Conservation (phyloP, 2,329 filamentous ascomycete genomes). For the Colletotrichum shisoi region DNA sequence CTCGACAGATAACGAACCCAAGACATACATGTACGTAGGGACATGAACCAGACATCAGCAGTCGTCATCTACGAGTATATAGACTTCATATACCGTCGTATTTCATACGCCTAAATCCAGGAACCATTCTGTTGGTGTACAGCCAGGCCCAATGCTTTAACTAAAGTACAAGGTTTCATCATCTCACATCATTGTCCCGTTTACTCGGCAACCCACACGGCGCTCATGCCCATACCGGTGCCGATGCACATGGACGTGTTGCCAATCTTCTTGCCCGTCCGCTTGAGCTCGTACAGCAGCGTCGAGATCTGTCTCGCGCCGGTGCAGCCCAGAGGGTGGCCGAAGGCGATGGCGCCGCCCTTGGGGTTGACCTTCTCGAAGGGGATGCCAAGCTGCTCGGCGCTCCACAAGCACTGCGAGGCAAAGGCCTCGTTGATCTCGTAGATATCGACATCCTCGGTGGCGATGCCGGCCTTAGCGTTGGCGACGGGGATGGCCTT, state of each 20-base stretch:
- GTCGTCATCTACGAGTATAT: neutral
- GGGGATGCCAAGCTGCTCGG: constrained; percentile 84
- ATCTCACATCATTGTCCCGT: neutral
- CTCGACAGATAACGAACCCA: neutral
- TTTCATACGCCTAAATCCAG: constrained; percentile 30
- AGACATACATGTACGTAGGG: neutral
- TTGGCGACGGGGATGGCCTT: constrained; percentile 94
- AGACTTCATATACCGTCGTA: constrained; percentile 17
- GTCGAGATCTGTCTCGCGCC: constrained; percentile 94
- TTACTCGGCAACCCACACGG: constrained; percentile 94
- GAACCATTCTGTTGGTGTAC: constrained; percentile 33
- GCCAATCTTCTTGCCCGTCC: constrained; percentile 84
- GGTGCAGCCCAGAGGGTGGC: constrained; percentile 93
- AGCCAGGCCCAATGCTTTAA: constrained; percentile 29
- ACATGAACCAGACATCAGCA: neutral
- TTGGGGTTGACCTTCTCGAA: constrained; percentile 94
- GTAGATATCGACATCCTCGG: constrained; percentile 93
- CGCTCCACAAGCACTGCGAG: constrained; percentile 91
- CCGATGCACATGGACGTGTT: constrained; percentile 97
- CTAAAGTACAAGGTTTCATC: constrained; percentile 28
- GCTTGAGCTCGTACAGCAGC: constrained; percentile 85
- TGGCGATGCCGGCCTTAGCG: constrained; percentile 82
- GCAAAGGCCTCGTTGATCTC: constrained; percentile 99
- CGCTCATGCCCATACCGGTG: constrained; percentile 97
- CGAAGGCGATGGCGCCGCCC: constrained; percentile 94